Conservation (phyloP, 1,284 basidiomycete genomes). For the Austropuccinia psidii region DNA sequence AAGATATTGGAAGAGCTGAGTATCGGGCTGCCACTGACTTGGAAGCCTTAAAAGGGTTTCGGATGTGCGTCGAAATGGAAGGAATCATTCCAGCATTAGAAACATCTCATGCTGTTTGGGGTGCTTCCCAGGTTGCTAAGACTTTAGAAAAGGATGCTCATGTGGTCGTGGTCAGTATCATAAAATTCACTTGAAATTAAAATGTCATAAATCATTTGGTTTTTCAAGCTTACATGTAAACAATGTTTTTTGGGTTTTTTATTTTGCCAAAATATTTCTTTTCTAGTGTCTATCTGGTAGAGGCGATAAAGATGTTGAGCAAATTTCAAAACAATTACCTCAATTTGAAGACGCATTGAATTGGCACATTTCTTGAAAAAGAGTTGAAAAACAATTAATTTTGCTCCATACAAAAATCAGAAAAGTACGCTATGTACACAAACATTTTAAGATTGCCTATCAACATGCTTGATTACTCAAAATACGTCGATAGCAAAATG, state of each 20-base stretch:
- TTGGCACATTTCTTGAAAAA: constrained; percentile 26
- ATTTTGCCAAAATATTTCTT: not conserved
- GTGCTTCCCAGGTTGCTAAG: constrained; percentile 75
- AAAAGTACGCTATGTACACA: no score
- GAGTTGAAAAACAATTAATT: no score
- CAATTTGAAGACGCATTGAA: constrained; percentile 23
- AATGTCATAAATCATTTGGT: not conserved
- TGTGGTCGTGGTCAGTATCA: constrained; percentile 63
- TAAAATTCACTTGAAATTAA: not conserved
- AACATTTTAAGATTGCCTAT: no score
- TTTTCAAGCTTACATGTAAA: not conserved
- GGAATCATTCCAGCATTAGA: constrained; percentile 98
- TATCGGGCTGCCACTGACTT: constrained; percentile 90
- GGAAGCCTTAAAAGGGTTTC: constrained; percentile 84
- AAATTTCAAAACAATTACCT: constrained; percentile 19
- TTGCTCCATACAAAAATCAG: no score
- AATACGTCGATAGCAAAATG: no score
- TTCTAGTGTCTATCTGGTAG: constrained; percentile 63
- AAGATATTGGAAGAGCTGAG: constrained; percentile 85
- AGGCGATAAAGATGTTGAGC: constrained; percentile 82
- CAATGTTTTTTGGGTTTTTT: not conserved
- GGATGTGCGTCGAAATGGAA: constrained; percentile 80
- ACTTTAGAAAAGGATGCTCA: constrained; percentile 73
- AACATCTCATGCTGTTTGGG: constrained; percentile 92
- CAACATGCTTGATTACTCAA: no score